phyloP scores from a whole-genome alignment of 176 grass and related monocot species.

The Areca catechu region DNA sequence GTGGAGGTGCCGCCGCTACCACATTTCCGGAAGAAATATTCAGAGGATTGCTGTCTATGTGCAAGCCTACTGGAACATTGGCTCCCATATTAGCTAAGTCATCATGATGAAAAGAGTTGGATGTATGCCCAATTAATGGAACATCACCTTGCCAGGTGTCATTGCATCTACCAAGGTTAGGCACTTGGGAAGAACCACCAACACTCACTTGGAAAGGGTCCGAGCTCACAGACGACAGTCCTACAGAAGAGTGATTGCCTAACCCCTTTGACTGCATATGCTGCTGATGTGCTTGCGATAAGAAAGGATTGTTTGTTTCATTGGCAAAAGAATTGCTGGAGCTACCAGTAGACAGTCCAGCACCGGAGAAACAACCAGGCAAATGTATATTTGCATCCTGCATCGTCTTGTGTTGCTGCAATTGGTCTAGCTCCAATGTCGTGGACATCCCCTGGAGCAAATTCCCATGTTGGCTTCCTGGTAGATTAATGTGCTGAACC shows the following conservation, averaged over 20 bases:
- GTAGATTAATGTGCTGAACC: slow-evolving; percentile 43
- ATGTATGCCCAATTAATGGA: slow-evolving; percentile 29
- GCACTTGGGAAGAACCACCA: slow-evolving; percentile 29
- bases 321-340: slow-evolving; percentile 25
- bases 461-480: slow-evolving; percentile 30
- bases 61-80: slow-evolving; percentile 12
- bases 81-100: slow-evolving; percentile 24
- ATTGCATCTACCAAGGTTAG: slow-evolving; percentile 25
- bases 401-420: slow-evolving; percentile 39
- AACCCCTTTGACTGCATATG: slow-evolving; percentile 27
- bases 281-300: slow-evolving; percentile 34
- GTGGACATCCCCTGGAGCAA: slow-evolving; percentile 32
- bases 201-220: slow-evolving; percentile 13
- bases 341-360: slow-evolving; percentile 18
- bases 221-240: slow-evolving; percentile 16
- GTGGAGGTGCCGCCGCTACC: slow-evolving; percentile 9
- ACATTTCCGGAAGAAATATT: slow-evolving; percentile 20
- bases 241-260: slow-evolving; percentile 28
- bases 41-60: slow-evolving; percentile 14
- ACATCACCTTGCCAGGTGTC: slow-evolving; percentile 23
- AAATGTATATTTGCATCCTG: slow-evolving; percentile 40
- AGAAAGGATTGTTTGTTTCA: slow-evolving; percentile 27
- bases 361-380: slow-evolving; percentile 29
- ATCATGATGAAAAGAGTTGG: slow-evolving; percentile 24
- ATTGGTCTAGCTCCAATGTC: slow-evolving; percentile 36